Evolutionary conservation across 768 basidiomycete genomes (phyloP).

Genomic region (Auriscalpium orientale): DNA sequence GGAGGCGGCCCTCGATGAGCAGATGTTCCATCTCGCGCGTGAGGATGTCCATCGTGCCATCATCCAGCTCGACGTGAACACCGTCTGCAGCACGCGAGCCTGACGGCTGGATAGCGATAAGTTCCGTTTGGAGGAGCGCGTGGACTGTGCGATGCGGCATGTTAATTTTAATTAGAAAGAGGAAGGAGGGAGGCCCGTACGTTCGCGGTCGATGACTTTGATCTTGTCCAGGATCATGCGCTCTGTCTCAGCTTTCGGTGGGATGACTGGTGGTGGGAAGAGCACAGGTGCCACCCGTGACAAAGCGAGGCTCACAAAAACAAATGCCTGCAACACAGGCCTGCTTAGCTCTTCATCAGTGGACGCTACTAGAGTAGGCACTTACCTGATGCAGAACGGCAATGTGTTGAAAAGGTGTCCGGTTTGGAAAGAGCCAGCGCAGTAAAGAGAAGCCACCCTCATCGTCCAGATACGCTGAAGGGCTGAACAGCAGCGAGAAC

Average conservation of each 20-base stretch:
- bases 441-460: conserved; percentile 21
- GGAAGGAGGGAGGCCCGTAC: not conserved
- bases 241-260: not conserved
- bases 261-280: conserved; percentile 29
- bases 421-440: conserved; percentile 43
- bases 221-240: conserved; percentile 5
- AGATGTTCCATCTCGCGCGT: conserved; percentile 16
- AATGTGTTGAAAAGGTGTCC: conserved; percentile 72
- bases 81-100: not conserved
- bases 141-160: conserved; percentile 1
- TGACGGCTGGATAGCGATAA: not conserved
- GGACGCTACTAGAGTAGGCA: not conserved
- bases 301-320: conserved; percentile 67
- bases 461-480: conserved; percentile 33
- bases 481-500: conserved; percentile 55
- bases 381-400: conserved; percentile 57
- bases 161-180: not conserved
- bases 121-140: conserved; percentile 3
- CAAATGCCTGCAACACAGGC: conserved; percentile 34
- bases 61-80: conserved; percentile 1
- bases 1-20: conserved; percentile 11
- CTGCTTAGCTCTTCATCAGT: not conserved
- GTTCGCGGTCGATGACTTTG: conserved; percentile 1
- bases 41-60: conserved; percentile 6
- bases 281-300: conserved; percentile 64